These are phyloP conservation scores for Cladophialophora bantiana DNA, from an alignment of 2,329 filamentous ascomycete species.

Conservation along the genomic window DNA sequence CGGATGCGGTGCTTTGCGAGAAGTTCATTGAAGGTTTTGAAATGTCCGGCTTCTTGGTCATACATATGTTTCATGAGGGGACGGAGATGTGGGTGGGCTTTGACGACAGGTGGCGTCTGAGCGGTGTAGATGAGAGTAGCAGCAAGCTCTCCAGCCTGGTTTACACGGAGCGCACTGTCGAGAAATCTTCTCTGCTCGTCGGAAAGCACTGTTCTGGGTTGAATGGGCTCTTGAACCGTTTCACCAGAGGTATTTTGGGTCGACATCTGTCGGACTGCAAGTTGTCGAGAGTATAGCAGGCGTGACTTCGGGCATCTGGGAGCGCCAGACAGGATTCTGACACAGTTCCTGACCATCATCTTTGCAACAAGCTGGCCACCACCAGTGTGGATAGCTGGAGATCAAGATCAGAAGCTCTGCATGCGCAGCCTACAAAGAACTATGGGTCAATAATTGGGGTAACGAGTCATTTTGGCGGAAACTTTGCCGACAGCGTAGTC, in stretches of 20 bases:
- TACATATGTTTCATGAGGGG: conserved; percentile 98
- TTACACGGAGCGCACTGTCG: conserved; percentile 84
- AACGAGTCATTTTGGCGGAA: neutral
- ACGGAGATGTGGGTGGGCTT: conserved; percentile 83
- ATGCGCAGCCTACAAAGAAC: neutral
- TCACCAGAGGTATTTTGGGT: conserved; percentile 41
- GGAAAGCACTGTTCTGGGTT: conserved; percentile 65
- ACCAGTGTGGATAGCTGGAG: neutral
- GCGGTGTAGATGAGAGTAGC: conserved; percentile 92
- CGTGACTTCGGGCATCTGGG: neutral
- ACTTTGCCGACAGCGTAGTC: conserved; percentile 1
- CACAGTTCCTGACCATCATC: conserved; percentile 11
- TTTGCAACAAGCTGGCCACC: neutral
- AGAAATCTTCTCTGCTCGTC: conserved; percentile 76
- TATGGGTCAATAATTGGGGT: neutral
- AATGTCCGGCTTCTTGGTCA: conserved; percentile 90
- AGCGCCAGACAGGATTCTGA: neutral
- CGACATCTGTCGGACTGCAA: conserved; percentile 19
- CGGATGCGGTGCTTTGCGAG: conserved; percentile 87
- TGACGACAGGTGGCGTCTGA: conserved; percentile 81
- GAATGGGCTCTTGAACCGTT: conserved; percentile 34
- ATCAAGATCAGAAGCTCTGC: neutral
- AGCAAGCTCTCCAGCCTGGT: conserved; percentile 97
- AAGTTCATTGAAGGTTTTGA: conserved; percentile 82
- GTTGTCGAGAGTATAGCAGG: neutral